Percentiles rank a stretch among this genome's conserved stretches.
phyloP scores from a whole-genome alignment of 73 alveolate species.

The Tetrahymena thermophila region DNA sequence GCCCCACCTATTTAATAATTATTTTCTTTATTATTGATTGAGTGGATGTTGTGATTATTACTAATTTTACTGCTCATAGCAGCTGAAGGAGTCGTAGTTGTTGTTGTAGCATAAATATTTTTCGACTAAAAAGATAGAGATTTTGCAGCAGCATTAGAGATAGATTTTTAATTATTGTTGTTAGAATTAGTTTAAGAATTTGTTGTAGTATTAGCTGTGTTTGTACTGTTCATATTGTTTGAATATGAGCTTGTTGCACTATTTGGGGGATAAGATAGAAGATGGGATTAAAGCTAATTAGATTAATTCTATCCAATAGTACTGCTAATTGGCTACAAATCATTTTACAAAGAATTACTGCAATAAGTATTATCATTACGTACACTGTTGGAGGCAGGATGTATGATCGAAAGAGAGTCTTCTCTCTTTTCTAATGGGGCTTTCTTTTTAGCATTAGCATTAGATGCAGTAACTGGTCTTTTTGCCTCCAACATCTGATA shows the following conservation, averaged over 20 bases:
- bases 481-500: not conserved
- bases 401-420: not conserved
- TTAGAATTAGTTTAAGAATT: not conserved
- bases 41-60: not conserved
- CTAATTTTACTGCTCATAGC: not conserved
- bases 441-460: not conserved
- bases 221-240: not conserved
- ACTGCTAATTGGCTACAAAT: not conserved
- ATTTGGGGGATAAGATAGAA: not conserved
- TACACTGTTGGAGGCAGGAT: not conserved
- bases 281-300: not conserved
- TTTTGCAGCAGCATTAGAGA: not conserved
- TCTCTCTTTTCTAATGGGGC: not conserved
- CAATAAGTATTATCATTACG: slow-evolving; percentile 1
- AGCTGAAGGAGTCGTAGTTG: not conserved
- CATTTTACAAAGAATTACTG: not conserved
- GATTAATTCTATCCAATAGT: not conserved
- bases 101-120: not conserved
- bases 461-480: not conserved
- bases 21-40: not conserved
- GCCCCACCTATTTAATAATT: slow-evolving; percentile 2
- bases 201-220: not conserved
- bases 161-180: not conserved
- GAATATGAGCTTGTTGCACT: not conserved
- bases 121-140: not conserved